Evolutionary conservation across 306 rosid genomes (phyloP).

Genomic region (Prunus mongolica): DNA sequence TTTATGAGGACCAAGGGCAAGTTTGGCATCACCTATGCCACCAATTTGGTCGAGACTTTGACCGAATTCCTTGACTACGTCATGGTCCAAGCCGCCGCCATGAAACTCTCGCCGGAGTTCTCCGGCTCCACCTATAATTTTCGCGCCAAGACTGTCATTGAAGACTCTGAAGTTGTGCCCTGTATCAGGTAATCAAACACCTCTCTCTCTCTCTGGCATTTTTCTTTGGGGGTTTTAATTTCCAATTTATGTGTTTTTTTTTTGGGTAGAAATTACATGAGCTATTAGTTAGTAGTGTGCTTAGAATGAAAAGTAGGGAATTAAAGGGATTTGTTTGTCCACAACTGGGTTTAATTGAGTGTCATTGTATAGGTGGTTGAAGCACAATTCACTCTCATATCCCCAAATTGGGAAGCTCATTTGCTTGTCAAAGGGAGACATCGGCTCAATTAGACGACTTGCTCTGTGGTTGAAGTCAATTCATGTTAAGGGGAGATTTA

Average conservation of each 20-base stretch:
- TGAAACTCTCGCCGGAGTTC: constrained; percentile 67
- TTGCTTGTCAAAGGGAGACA: constrained; percentile 69
- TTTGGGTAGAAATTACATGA: not conserved
- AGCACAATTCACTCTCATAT: constrained; percentile 77
- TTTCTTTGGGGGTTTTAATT: not conserved
- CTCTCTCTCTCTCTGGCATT: too few relatives aligned
- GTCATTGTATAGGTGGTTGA: constrained; percentile 73
- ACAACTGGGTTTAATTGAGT: not conserved
- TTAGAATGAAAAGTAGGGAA: not conserved
- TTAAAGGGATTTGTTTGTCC: constrained; percentile 19
- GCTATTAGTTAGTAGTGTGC: not conserved
- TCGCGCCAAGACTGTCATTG: constrained; percentile 73
- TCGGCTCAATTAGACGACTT: constrained; percentile 51
- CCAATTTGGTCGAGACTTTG: constrained; percentile 48
- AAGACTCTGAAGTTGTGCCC: constrained; percentile 71
- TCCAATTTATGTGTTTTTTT: too few relatives aligned
- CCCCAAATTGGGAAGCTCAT: constrained; percentile 85
- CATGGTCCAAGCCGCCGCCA: constrained; percentile 80
- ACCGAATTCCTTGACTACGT: constrained; percentile 60
- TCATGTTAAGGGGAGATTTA: constrained; percentile 65
- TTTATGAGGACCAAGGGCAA: constrained; percentile 62
- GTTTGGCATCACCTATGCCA: constrained; percentile 73
- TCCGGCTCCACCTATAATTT: constrained; percentile 57
- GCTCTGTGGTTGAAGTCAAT: constrained; percentile 69
- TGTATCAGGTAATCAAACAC: constrained; percentile 54